phyloP scores from a whole-genome alignment of 306 rosid genomes.

The Rubus idaeus region DNA sequence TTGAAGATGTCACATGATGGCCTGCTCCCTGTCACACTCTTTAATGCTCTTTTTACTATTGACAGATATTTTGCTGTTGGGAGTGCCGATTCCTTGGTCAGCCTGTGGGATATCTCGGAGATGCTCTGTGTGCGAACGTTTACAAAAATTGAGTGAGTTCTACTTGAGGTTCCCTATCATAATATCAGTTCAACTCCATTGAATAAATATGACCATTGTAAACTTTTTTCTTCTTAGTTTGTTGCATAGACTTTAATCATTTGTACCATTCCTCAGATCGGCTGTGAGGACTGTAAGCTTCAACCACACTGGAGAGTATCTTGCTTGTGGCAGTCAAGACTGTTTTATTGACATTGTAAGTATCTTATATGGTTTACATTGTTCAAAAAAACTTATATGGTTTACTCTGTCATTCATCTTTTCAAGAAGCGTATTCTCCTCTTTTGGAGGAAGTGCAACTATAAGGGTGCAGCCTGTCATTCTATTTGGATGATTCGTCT shows the following conservation, averaged over 20 bases:
- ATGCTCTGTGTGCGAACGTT: conserved; percentile 94
- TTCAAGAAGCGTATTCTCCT: not conserved
- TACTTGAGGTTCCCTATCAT: conserved; percentile 3
- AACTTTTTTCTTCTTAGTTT: not conserved
- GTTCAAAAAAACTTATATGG: too few species aligned
- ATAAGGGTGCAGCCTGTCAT: not conserved
- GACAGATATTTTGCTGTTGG: conserved; percentile 91
- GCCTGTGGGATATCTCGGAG: conserved; percentile 92
- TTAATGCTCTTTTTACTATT: conserved; percentile 6
- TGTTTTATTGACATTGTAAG: conserved; percentile 91
- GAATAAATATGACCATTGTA: not conserved
- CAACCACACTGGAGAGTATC: conserved; percentile 79
- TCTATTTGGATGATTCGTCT: not conserved
- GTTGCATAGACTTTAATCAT: not conserved
- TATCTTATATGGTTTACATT: conserved; percentile 18
- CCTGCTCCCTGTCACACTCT: not conserved
- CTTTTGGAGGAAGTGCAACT: not conserved
- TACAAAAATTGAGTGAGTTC: conserved; percentile 83
- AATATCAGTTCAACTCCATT: not conserved
- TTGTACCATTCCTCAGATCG: conserved; percentile 56
- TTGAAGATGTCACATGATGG: not conserved
- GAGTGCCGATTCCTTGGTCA: conserved; percentile 96
- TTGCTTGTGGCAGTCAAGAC: conserved; percentile 95
- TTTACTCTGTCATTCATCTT: not conserved
- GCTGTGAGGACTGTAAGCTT: conserved; percentile 94